Percentiles rank a stretch among this genome's conserved stretches.
phyloP scores from a whole-genome alignment of 2,329 filamentous ascomycete genomes.

The Aureobasidium sp. region DNA sequence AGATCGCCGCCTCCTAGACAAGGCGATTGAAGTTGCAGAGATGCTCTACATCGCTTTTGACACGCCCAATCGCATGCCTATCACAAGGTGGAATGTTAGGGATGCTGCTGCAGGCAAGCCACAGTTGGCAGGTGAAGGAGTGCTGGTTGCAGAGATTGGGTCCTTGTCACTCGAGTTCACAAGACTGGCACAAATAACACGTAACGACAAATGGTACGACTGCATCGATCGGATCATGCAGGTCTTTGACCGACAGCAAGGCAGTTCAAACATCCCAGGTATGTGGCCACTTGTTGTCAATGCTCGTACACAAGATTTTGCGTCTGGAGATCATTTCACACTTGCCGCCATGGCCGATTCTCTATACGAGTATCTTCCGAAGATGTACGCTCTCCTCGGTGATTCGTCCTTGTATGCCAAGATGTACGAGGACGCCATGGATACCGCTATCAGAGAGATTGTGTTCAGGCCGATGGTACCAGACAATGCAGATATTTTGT shows the following conservation, averaged over 20 bases:
- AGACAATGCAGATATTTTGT: slow-evolving; percentile 38
- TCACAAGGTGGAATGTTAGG: slow-evolving; percentile 72
- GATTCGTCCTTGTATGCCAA: slow-evolving; percentile 19
- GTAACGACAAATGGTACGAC: slow-evolving; percentile 78
- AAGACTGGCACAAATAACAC: slow-evolving; percentile 76
- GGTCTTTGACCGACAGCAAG: slow-evolving; percentile 54
- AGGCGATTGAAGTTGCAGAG: slow-evolving; percentile 72
- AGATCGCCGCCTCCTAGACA: slow-evolving; percentile 66
- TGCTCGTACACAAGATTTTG: slow-evolving; percentile 29
- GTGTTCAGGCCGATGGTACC: slow-evolving; percentile 28
- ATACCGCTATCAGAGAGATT: slow-evolving; percentile 42
- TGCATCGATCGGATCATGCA: slow-evolving; percentile 80
- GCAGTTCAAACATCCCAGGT: slow-evolving; percentile 50
- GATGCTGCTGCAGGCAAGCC: slow-evolving; percentile 57
- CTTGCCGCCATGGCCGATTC: slow-evolving; percentile 29
- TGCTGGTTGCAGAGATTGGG: slow-evolving; percentile 63
- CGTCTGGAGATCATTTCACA: slow-evolving; percentile 24
- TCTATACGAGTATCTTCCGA: slow-evolving; percentile 29
- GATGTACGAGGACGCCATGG: slow-evolving; percentile 43
- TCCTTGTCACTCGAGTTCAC: slow-evolving; percentile 85
- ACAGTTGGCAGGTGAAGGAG: slow-evolving; percentile 51
- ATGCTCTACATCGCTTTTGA: slow-evolving; percentile 78
- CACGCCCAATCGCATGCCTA: slow-evolving; percentile 88
- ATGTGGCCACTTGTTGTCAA: slow-evolving; percentile 56
- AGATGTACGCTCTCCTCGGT: slow-evolving; percentile 24